These are phyloP conservation scores for Kodamaea fungicola DNA, from an alignment of 1,139 yeast species.

Conservation along the genomic window DNA sequence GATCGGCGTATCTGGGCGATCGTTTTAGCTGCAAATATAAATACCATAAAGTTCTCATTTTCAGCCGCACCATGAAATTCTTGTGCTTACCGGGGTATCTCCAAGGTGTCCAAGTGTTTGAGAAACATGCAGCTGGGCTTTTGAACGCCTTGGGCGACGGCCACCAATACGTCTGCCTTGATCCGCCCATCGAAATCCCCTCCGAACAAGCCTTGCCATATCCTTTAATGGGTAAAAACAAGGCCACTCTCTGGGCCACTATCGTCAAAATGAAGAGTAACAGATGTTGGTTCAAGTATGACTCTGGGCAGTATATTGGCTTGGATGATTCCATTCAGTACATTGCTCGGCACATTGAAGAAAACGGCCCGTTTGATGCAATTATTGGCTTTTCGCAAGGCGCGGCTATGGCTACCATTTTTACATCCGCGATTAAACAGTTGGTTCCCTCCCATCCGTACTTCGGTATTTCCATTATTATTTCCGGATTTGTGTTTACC, in stretches of 20 bases:
- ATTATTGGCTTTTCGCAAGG: constrained; percentile 92
- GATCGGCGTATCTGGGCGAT: too few relatives aligned
- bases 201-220: not conserved
- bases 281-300: constrained; percentile 44
- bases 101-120: too few relatives aligned
- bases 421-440: constrained; percentile 41
- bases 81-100: too few relatives aligned
- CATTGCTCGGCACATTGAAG: constrained; percentile 50
- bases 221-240: constrained; percentile 13
- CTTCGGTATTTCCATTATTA: constrained; percentile 46
- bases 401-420: constrained; percentile 71
- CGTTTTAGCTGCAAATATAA: too few relatives aligned
- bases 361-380: constrained; percentile 86
- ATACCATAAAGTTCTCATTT: too few relatives aligned
- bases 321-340: constrained; percentile 29
- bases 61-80: too few relatives aligned
- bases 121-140: too few relatives aligned
- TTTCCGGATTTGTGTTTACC: constrained; percentile 58
- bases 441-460: constrained; percentile 36
- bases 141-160: too few relatives aligned
- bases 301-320: constrained; percentile 31
- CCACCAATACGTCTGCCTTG: not conserved
- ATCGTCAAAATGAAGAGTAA: constrained; percentile 46
- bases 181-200: not conserved
- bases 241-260: constrained; percentile 23